Percentiles rank a stretch among this genome's conserved stretches.
phyloP scores from a whole-genome alignment of 2,329 filamentous ascomycete species.

The Ophiostoma ulmi region DNA sequence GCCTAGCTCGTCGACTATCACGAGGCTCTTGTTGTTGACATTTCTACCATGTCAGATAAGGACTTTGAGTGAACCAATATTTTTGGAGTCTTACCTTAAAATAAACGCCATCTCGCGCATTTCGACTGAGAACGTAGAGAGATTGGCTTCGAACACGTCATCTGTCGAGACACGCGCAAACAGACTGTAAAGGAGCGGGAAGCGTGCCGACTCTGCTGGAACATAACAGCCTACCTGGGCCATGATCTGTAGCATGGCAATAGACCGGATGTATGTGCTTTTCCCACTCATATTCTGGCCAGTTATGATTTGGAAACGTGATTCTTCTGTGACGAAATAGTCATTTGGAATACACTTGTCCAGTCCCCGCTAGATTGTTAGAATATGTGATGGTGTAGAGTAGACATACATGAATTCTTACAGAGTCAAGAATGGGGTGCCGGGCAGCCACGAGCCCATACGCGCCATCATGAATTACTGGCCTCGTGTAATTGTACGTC shows the following conservation, averaged over 20 bases:
- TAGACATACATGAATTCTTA: slow-evolving; percentile 40
- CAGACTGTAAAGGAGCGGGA: slow-evolving; percentile 74
- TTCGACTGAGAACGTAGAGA: slow-evolving; percentile 89
- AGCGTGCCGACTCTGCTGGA: slow-evolving; percentile 75
- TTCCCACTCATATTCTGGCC: slow-evolving; percentile 99
- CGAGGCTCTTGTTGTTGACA: slow-evolving; percentile 68
- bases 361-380: slow-evolving; percentile 21
- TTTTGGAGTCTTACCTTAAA: slow-evolving; percentile 45
- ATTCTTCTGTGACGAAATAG: slow-evolving; percentile 73
- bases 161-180: slow-evolving; percentile 85
- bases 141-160: slow-evolving; percentile 81
- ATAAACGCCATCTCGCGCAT: slow-evolving; percentile 98
- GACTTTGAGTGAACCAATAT: neutral
- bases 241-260: slow-evolving; percentile 85
- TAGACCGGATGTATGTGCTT: slow-evolving; percentile 84
- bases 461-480: slow-evolving; percentile 62
- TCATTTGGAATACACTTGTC: slow-evolving; percentile 81
- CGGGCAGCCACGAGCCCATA: slow-evolving; percentile 64
- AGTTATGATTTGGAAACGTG: slow-evolving; percentile 86
- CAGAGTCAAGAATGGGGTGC: slow-evolving; percentile 67
- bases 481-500: slow-evolving; percentile 51
- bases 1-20: slow-evolving; percentile 87
- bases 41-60: slow-evolving; percentile 46
- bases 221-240: slow-evolving; percentile 89
- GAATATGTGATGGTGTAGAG: neutral